These are phyloP conservation scores for Lecanicillium sp. DNA, from an alignment of 2,329 filamentous ascomycete genomes.

Conservation along the genomic window DNA sequence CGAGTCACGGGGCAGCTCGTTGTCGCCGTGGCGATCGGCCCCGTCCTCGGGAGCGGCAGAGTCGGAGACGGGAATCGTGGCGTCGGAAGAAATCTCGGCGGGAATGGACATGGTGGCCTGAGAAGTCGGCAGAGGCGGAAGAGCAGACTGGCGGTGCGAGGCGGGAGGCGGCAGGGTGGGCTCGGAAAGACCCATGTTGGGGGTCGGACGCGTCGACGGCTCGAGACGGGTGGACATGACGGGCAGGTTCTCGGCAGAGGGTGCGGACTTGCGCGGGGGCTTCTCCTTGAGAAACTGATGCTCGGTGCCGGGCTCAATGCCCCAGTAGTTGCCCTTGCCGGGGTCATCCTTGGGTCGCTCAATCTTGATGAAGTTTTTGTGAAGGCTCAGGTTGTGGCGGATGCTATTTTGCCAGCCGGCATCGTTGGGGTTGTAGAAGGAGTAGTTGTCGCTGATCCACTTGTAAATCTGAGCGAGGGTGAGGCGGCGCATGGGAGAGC, in stretches of 20 bases:
- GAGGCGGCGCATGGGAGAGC: constrained; percentile 73
- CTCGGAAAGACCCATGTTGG: constrained; percentile 34
- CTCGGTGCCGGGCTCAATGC: constrained; percentile 85
- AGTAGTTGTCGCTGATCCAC: constrained; percentile 95
- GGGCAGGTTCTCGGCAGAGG: constrained; percentile 51
- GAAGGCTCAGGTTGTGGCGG: constrained; percentile 91
- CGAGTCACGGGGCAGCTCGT: constrained; percentile 35
- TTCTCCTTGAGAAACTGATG: constrained; percentile 86
- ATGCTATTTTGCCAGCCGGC: constrained; percentile 99
- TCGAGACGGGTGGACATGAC: constrained; percentile 54
- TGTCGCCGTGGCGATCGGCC: constrained; percentile 37
- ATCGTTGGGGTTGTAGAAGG: constrained; percentile 78
- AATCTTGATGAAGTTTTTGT: constrained; percentile 94
- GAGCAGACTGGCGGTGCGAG: constrained; percentile 30
- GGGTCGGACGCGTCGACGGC: constrained; percentile 36
- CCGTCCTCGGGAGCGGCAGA: constrained; percentile 48
- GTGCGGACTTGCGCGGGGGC: constrained; percentile 53
- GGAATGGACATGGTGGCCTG: constrained; percentile 33
- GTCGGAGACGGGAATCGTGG: constrained; percentile 69
- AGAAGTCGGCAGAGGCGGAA: constrained; percentile 35
- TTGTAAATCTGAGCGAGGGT: constrained; percentile 97
- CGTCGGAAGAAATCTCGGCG: constrained; percentile 68
- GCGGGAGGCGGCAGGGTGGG: constrained; percentile 43
- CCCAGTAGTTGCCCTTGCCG: constrained; percentile 97
- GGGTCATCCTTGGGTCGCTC: constrained; percentile 95